Base-by-base conservation (phyloP, 257 asterid genomes). In the Datura wrightii region DNA sequence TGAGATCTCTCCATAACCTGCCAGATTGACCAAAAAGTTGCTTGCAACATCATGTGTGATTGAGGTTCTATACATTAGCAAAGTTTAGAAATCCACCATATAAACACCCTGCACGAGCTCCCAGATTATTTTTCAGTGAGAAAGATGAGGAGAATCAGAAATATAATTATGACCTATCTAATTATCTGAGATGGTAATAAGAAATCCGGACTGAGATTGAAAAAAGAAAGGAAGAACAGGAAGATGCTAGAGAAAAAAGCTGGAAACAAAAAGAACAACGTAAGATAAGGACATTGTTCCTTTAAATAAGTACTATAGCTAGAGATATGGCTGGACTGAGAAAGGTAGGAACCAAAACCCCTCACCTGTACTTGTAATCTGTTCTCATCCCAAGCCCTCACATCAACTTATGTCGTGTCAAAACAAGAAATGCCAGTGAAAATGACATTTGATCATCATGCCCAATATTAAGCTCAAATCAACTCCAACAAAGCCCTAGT, bases 301-400 rank as follows among this genome's bases (percentile, higher is more conserved):
- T 76, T 52, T 50, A 76, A 50, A 14, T 31, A 76, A 76, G 82
- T 76, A 76, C 46, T 52, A 14, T 8, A 76, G 63, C 50, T 31
- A 76, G 82, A 71, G 79, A 52, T 50, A 76, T 31, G 82, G 82
- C 63, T 76, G 46, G 62, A 76, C 63, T 52, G 62, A 76, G 46
- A 50, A 31, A 76, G 82, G 62, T 76, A 76, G 24, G 63, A 50
- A 76, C 82, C 63, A 50, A 76, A 52, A 52, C 46, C 82, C 79
- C 82, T 76, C 82, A 76, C 82, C 82, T 76, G 82, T 76, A 50
- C 82, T 31, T 76, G 82, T 16, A 76, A 76, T 7, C 18, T 52
- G 82, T 76, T 63, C 62, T 52, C 82, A 76, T 76, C 58, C 62
- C 82, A 52, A 76, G 82, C 63, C 82, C 82, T 76, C 82, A 52